These are phyloP conservation scores for Hericium erinaceus DNA, from an alignment of 768 basidiomycete genomes.

Conservation along the genomic window DNA sequence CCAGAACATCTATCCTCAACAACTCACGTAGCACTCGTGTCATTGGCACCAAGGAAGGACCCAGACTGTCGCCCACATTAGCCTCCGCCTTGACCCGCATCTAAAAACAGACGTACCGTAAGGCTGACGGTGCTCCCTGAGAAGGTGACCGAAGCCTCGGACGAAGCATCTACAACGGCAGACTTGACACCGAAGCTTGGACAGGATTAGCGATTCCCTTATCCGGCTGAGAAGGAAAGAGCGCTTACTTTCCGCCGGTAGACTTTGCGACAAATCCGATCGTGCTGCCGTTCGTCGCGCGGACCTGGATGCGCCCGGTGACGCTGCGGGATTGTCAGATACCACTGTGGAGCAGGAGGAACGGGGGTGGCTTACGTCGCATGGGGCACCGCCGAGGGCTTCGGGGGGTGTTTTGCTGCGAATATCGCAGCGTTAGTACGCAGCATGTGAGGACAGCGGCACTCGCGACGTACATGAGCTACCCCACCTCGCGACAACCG, in stretches of 20 bases:
- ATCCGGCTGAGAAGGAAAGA: no score
- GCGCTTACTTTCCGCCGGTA: neutral
- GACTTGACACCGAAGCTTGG: no score
- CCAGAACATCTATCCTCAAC: neutral
- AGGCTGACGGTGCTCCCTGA: neutral
- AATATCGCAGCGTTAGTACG: neutral
- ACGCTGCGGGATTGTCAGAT: neutral
- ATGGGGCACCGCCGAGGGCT: neutral
- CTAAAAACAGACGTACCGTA: neutral
- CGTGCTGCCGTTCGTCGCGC: neutral
- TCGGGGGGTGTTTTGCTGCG: neutral
- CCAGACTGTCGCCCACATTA: no score
- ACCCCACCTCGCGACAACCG: neutral
- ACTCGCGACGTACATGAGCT: neutral
- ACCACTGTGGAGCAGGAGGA: neutral
- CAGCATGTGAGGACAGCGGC: neutral
- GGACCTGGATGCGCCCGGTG: neutral
- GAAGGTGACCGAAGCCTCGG: neutral
- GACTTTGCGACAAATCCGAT: neutral
- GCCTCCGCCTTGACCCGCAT: no score
- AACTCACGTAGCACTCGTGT: neutral
- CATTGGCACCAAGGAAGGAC: neutral
- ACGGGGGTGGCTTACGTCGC: neutral
- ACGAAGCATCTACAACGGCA: no score
- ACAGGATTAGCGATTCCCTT: no score